These are phyloP conservation scores for Lyophyllum atratum DNA, from an alignment of 768 basidiomycete genomes.

Conservation along the genomic window DNA sequence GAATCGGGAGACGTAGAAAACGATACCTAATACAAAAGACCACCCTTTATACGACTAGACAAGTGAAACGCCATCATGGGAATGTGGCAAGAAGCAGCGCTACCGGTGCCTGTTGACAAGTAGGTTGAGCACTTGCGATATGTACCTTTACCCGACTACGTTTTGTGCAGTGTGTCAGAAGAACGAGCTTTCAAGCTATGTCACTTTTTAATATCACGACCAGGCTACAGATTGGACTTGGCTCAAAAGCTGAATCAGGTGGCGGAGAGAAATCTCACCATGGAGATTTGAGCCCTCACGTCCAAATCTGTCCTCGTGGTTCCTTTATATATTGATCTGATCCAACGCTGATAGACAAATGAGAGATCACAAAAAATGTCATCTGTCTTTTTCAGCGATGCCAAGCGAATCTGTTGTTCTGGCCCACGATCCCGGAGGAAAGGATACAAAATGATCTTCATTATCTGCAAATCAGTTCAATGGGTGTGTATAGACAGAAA, in stretches of 20 bases:
- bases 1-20: not conserved
- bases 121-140: not conserved
- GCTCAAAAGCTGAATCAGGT: not conserved
- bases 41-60: conserved; percentile 6
- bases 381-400: not conserved
- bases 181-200: not conserved
- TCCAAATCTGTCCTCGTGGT: not conserved
- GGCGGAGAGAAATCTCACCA: not conserved
- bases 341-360: not conserved
- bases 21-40: not conserved
- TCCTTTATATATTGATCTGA: not conserved
- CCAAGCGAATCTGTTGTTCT: not conserved
- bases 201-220: not conserved
- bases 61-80: conserved; percentile 13
- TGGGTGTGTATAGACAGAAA: not conserved
- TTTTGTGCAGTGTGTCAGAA: not conserved
- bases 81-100: not conserved
- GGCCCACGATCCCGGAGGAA: too few species aligned
- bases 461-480: conserved; percentile 1
- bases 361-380: not conserved
- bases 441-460: not conserved
- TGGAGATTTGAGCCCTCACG: not conserved
- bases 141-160: not conserved
- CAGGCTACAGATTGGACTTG: not conserved
- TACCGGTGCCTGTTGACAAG: conserved; percentile 1